phyloP scores from a whole-genome alignment of 1,139 yeast genomes.

The Yamadazyma blattariae region DNA sequence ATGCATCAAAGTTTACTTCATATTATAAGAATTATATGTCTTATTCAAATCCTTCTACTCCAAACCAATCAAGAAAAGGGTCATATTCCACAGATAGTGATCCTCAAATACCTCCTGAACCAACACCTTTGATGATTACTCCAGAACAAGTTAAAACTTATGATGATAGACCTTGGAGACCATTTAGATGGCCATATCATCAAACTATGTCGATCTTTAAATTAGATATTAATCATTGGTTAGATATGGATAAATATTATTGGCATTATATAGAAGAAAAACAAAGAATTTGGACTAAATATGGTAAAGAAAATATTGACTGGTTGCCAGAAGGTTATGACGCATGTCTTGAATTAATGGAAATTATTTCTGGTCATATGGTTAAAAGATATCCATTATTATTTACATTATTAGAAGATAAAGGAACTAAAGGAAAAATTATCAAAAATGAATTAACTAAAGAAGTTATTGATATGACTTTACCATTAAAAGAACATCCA shows the following conservation, averaged over 20 bases:
- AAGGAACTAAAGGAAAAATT: slow-evolving; percentile 29
- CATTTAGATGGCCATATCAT: slow-evolving; percentile 77
- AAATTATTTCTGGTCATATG: slow-evolving; percentile 59
- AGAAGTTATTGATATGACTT: slow-evolving; percentile 57
- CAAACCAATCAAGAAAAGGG: slow-evolving; percentile 12
- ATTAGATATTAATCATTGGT: slow-evolving; percentile 70
- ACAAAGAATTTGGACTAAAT: slow-evolving; percentile 51
- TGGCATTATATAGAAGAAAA: slow-evolving; percentile 64
- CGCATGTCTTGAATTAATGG: slow-evolving; percentile 63
- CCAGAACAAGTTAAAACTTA: slow-evolving; percentile 64
- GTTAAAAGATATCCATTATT: slow-evolving; percentile 58
- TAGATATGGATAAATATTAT: slow-evolving; percentile 76
- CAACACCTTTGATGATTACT: slow-evolving; percentile 61
- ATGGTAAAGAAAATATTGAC: slow-evolving; percentile 61
- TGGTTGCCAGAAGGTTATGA: slow-evolving; percentile 69
- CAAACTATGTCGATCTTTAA: slow-evolving; percentile 76
- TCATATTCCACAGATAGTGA: slow-evolving; percentile 10
- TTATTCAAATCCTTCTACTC: slow-evolving; percentile 12
- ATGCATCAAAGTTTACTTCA: slow-evolving; percentile 5
- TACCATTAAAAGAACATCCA: slow-evolving; percentile 63
- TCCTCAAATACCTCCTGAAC: slow-evolving; percentile 32
- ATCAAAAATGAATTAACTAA: slow-evolving; percentile 61
- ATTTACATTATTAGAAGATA: slow-evolving; percentile 50
- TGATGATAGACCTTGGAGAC: slow-evolving; percentile 80
- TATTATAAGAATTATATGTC: slow-evolving; percentile 12